Evolutionary conservation across 2,329 filamentous ascomycete species (phyloP), one percentile per base, ranked within the genome.

Genomic region (Phoma sp.): DNA sequence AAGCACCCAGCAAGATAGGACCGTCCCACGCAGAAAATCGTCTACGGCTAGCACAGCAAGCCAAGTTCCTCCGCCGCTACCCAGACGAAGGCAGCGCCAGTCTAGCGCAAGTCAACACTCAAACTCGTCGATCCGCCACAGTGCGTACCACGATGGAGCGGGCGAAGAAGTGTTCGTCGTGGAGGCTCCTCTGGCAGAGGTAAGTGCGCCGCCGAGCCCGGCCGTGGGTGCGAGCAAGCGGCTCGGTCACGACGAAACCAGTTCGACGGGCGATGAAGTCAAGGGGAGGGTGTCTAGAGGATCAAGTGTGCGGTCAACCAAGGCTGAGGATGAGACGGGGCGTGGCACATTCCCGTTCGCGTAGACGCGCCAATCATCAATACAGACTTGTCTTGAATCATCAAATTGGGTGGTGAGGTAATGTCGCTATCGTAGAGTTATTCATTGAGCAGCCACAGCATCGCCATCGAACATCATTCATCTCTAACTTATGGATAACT

Each of bases 81-180:
- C 86, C 4, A 79, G 77, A 32, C 61, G 76, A 17, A 67, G 75
- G 25, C 76, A 77, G 53, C 72, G 80, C 25, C 76, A 64, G 17
- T 66, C 64, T 1, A 61, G 63, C 47, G 36, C 62, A 3, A 65
- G 53, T 30, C 18, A 56, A 36, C 49, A 53, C 49, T 54, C 45
- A 1, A 49, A 43, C 29, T 36, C 51, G 15, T 54, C 51, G 7
- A 36, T 49, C 5, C 15, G 39, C 2, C 51, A 54, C 15, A 49
- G 51, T 28, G 51, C 37, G 9, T 56, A 60, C 32, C 43, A 53
- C n/a, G 17, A 51, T 28, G 39, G 45, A 6, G 25, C 34, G 7
- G 60, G 61, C 1, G 66, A 66, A 17, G 62, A 62, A 12, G 47
- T 74, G 25, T 47, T 74, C 10, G 65, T 74, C 10, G 67, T 74